Evolutionary conservation across 1,139 yeast genomes (phyloP), one percentile per base, ranked within the genome.

Genomic region (Hyphopichia pseudoburtonii): DNA sequence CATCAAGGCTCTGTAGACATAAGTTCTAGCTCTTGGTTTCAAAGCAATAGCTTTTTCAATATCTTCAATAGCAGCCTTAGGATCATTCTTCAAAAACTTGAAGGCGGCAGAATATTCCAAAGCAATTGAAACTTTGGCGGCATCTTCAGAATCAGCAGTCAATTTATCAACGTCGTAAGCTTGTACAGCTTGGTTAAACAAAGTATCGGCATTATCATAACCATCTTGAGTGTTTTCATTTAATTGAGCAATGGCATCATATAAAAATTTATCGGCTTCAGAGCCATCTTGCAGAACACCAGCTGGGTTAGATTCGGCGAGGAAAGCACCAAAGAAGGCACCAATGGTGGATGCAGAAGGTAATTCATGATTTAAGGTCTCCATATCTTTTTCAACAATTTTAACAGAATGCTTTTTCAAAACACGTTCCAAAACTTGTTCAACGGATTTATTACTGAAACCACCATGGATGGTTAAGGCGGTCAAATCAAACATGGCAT

Each of bases 401-500:
- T 75, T 73, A 59, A 77, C 76, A 11, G 95, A 82, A 57, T 82
- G 88, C 55, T 83, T 79, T 57, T 79, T 79, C 70, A 92, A 76
- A 32, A 87, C 89, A 62, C 96, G 80, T 70, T 94, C 97, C 55
- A 94, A 80, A 40, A 86, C 79, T 47, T 79, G 76, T 62, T 89
- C 96, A 42, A 86, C 77, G 24, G 86, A 73, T 54, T 82, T 82
- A 61, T 86, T 87, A 54, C 80, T 79, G 66, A 87, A 85, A 5
- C 88, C 89, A 32, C 89, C 89, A 56, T 76, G 78, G 46, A 85
- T 73, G 28, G 90, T 80, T 56, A 84, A 71, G 3, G 95, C 90
- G 40, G 97, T 90, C 62, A 87, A 78, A 64, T 94, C 98, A 61
- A 84, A 82, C 79, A 89, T 82, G 37, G 98, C 92, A 42, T 90